Evolutionary conservation across 2,329 filamentous ascomycete genomes (phyloP).

Genomic region (Pseudocercospora fijiensis): DNA sequence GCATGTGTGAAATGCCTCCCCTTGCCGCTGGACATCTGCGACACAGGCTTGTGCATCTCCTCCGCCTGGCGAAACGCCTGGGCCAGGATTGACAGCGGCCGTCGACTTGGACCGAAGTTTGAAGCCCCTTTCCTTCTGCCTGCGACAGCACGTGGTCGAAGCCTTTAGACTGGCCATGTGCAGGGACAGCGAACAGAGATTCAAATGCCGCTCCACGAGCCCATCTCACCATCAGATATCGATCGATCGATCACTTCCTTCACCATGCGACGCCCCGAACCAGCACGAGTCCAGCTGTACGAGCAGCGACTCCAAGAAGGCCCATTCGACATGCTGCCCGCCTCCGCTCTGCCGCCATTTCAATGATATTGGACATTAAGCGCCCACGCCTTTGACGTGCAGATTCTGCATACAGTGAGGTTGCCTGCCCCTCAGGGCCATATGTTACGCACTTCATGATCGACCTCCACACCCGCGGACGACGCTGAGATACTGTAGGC

Average conservation of each 20-base stretch:
- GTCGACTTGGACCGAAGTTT: slow-evolving; percentile 1
- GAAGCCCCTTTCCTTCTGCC: slow-evolving; percentile 3
- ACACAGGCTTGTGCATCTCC: neutral
- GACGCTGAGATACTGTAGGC: neutral
- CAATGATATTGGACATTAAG: neutral
- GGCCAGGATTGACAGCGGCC: neutral
- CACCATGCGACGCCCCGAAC: slow-evolving; percentile 1
- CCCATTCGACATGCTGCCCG: slow-evolving; percentile 4
- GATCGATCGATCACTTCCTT: neutral
- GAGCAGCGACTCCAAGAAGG: neutral
- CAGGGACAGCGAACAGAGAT: neutral
- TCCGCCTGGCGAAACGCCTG: neutral
- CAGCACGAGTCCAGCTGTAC: slow-evolving; percentile 2
- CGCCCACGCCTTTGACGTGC: neutral
- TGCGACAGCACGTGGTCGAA: no score
- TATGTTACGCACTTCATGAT: neutral
- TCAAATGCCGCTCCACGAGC: slow-evolving; percentile 7
- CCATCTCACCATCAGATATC: neutral
- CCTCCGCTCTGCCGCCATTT: neutral
- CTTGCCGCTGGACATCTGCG: slow-evolving; percentile 3
- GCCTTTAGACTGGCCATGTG: neutral
- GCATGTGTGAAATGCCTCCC: neutral
- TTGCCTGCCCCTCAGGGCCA: neutral
- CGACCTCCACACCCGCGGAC: neutral
- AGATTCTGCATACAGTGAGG: neutral